A percentile compares a stretch with the other conserved stretches of the same genome.
Evolutionary conservation across 371 early-diverging fungal genomes (phyloP).

Genomic region (Rhizopus delemar): DNA sequence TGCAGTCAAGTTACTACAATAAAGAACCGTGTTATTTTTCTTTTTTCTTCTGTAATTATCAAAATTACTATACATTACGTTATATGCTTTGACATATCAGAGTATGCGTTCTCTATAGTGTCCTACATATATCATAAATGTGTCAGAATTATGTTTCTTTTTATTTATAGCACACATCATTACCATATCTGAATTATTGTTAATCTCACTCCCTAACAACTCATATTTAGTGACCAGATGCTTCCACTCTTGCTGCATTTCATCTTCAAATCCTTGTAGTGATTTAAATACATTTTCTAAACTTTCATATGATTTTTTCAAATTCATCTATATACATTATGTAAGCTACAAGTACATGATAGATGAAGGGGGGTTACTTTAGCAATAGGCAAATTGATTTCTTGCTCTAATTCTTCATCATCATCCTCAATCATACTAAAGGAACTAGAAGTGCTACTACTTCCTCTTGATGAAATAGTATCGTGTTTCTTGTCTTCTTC

Average conservation of each 20-base stretch:
- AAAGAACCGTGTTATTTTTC: too few species aligned
- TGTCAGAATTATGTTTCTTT: too few species aligned
- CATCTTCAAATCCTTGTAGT: conserved; percentile 21
- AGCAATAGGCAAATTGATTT: background rate
- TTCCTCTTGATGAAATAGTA: conserved; percentile 25
- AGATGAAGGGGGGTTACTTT: background rate
- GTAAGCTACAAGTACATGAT: background rate
- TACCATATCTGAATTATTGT: background rate
- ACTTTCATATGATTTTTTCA: background rate
- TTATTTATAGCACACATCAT: background rate
- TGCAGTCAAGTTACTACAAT: too few species aligned
- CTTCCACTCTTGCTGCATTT: conserved; percentile 30
- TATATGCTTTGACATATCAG: too few species aligned
- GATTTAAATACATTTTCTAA: conserved; percentile 11
- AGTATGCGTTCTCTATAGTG: too few species aligned
- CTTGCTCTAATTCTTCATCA: conserved; percentile 11
- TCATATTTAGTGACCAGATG: conserved; percentile 19
- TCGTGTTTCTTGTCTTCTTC: background rate
- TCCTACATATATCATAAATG: too few species aligned
- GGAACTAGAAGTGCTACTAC: conserved; percentile 14
- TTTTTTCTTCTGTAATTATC: too few species aligned
- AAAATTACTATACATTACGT: too few species aligned
- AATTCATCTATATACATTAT: background rate
- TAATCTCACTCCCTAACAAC: background rate
- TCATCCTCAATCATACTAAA: conserved; percentile 23